Percentiles rank a stretch among this genome's conserved stretches.
Evolutionary conservation across 441 rosid species (phyloP).

Genomic region (Metrosideros polymorpha): DNA sequence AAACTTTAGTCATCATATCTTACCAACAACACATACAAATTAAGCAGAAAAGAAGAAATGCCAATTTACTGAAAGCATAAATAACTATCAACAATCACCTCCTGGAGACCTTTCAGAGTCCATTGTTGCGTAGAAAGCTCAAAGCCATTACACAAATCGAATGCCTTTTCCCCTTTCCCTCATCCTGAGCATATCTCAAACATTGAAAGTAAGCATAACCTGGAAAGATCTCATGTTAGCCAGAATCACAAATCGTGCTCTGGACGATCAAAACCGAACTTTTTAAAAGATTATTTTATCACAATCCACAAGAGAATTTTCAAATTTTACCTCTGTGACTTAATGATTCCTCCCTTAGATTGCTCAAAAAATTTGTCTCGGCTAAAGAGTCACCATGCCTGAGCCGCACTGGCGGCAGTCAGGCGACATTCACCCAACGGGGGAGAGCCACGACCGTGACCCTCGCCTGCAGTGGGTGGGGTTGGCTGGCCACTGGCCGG

Average conservation of each 20-base stretch:
- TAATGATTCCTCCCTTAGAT: conserved; percentile 2
- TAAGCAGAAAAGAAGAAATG: not conserved
- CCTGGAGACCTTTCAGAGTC: conserved; percentile 58
- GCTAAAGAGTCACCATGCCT: conserved; percentile 69
- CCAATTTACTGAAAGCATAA: not conserved
- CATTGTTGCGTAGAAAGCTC: conserved; percentile 68
- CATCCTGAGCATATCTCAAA: conserved; percentile 81
- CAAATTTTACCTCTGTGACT: conserved; percentile 27
- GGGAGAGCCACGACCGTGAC: no score
- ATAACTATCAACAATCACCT: conserved; percentile 27
- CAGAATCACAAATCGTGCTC: not conserved
- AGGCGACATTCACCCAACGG: no score
- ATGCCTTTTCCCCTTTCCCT: conserved; percentile 66
- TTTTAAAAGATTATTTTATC: not conserved
- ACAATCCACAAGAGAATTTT: not conserved
- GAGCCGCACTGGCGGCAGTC: no score
- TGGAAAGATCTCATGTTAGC: conserved; percentile 13
- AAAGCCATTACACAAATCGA: conserved; percentile 56
- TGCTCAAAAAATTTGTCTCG: conserved; percentile 46
- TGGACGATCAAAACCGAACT: not conserved
- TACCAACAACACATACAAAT: not conserved
- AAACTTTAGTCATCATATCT: not conserved
- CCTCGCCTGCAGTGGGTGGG: no score
- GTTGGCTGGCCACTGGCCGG: no score
- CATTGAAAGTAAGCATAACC: conserved; percentile 58